Base-by-base conservation (phyloP, 2,329 filamentous ascomycete genomes). In the Colletotrichum lini region DNA sequence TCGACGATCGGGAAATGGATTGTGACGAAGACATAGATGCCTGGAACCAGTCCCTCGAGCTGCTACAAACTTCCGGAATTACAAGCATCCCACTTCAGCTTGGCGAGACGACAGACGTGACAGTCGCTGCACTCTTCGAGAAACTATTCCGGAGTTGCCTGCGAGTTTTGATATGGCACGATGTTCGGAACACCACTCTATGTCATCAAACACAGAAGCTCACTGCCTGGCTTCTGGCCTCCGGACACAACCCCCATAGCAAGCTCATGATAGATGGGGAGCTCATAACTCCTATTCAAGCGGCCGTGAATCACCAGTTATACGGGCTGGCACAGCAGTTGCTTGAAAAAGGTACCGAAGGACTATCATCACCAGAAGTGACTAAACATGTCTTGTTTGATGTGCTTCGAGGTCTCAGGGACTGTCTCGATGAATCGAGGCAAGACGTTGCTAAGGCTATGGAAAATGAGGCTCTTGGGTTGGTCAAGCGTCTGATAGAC, bases 181-280 rank as follows among this genome's bases (percentile, higher is more conserved):
- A 3, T 2, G 2, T 0, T 47, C 1, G 23, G 23, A 3, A 42
- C 40, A 42, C 8, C 40, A 12, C 10, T 12, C 15, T 8, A 42
- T 42, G 35, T 56, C 18, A 16, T 4, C 23, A 21, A 53, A 42
- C 1, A 38, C 10, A 26, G 26, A 54, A 18, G 6, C 38, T 65
- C 18, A 26, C 59, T 7, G 5, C 0, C 7, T 69, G 66, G 59
- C 16, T 65, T 3, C 9, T 69, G 12, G 18, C 18, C 18, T 65
- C 52, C 4, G 66, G 59, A 0, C 59, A 69, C 16, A n/a, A 50
- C 23, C 66, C 45, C 3, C 26, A 69, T 9, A 40, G 10, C 2
- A 8, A 1, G 15, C 10, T 15, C n/a, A 16, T 4, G 9, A 8
- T 21, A 2, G 0, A 1, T 13, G n/a, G 2, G 7, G 13, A 2